These are phyloP conservation scores for Alternaria sp. DNA, from an alignment of 2,329 filamentous ascomycete species.

Conservation along the genomic window DNA sequence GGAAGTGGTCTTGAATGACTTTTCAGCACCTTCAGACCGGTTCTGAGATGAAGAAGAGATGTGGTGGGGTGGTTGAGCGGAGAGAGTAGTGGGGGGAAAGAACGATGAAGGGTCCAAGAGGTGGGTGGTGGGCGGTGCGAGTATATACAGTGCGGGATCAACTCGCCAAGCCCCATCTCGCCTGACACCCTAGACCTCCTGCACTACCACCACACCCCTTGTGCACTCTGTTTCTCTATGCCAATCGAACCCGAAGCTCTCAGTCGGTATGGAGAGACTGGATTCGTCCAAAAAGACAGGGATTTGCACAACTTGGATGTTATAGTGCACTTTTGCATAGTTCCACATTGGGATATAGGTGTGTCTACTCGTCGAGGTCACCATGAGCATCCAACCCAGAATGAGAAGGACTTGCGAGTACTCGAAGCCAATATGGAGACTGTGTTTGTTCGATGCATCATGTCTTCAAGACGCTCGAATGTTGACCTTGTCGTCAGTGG, in stretches of 20 bases:
- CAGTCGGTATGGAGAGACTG: background rate
- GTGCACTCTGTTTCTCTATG: conserved; percentile 1
- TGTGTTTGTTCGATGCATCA: conserved; percentile 12
- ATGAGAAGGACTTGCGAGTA: background rate
- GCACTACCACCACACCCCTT: conserved; percentile 13
- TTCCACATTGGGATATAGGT: conserved; percentile 9
- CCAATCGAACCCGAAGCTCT: background rate
- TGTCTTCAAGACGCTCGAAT: background rate
- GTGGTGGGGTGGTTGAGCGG: conserved; percentile 10
- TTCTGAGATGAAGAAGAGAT: conserved; percentile 3
- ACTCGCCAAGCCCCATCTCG: conserved; percentile 28
- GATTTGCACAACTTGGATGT: background rate
- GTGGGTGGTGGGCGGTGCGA: conserved; percentile 30
- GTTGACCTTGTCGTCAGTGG: conserved; percentile 9
- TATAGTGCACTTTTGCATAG: conserved; percentile 12
- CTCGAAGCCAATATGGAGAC: background rate
- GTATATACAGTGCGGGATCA: conserved; percentile 32
- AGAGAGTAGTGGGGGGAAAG: conserved; percentile 11
- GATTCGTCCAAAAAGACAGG: background rate
- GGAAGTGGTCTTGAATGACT: conserved; percentile 6
- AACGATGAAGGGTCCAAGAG: conserved; percentile 17
- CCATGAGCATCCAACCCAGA: background rate
- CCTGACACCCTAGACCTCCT: conserved; percentile 18
- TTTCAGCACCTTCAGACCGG: conserved; percentile 6
- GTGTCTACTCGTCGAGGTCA: conserved; percentile 4